Evolutionary conservation across 495 filamentous ascomycete genomes (phyloP).

Genomic region (Bathelium albidoporum): DNA sequence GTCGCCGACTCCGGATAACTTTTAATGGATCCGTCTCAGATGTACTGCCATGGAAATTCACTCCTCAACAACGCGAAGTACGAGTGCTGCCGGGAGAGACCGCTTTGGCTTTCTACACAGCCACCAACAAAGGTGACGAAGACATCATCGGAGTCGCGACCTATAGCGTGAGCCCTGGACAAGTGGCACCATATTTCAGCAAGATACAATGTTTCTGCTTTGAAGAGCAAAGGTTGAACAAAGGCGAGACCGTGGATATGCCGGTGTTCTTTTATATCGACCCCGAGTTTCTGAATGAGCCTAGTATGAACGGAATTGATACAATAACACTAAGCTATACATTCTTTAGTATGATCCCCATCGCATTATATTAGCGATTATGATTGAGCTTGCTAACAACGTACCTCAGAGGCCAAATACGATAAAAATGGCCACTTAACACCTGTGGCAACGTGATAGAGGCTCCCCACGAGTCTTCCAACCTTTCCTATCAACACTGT

Average conservation of each 20-base stretch:
- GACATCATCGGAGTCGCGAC: constrained; percentile 98
- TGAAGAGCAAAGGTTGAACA: constrained; percentile 88
- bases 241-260: constrained; percentile 98
- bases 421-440: constrained; percentile 33
- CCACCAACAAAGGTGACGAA: constrained; percentile 73
- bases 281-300: constrained; percentile 84
- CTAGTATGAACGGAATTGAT: constrained; percentile 86
- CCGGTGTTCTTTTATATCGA: constrained; percentile 99
- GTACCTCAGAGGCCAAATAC: constrained; percentile 30
- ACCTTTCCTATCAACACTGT: not conserved
- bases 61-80: constrained; percentile 93
- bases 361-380: not conserved
- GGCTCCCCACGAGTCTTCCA: not conserved
- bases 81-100: constrained; percentile 92
- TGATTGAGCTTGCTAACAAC: not conserved
- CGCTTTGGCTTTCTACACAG: constrained; percentile 94
- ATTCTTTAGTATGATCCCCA: constrained; percentile 75
- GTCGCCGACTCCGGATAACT: constrained; percentile 83
- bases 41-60: constrained; percentile 93
- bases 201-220: constrained; percentile 99
- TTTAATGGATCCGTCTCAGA: constrained; percentile 94
- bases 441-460: constrained; percentile 25
- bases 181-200: constrained; percentile 95
- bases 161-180: constrained; percentile 90
- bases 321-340: constrained; percentile 94